Percentiles rank a stretch among this genome's conserved stretches.
Conservation (phyloP, 2,329 filamentous ascomycete species). For the Aspergillus udagawae region DNA sequence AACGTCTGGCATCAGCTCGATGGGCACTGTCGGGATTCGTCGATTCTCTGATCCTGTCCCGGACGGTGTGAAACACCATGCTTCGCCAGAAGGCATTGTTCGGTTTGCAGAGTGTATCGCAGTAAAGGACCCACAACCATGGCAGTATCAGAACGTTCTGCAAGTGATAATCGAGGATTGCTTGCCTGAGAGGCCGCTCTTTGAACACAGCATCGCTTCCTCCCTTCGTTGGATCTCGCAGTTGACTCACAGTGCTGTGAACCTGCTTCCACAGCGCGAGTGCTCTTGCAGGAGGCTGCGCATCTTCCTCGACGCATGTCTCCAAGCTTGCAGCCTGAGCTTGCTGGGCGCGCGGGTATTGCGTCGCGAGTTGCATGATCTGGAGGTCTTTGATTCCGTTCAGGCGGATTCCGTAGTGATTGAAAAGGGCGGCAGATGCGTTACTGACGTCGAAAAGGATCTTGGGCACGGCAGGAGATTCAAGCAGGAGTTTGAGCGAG, state of each 20-base stretch:
- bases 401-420: slow-evolving; percentile 43
- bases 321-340: slow-evolving; percentile 30
- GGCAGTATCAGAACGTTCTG: slow-evolving; percentile 38
- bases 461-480: slow-evolving; percentile 44
- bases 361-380: slow-evolving; percentile 50
- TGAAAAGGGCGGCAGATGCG: slow-evolving; percentile 54
- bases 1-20: neutral
- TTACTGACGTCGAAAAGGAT: slow-evolving; percentile 58
- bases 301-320: slow-evolving; percentile 36
- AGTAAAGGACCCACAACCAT: neutral
- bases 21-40: neutral
- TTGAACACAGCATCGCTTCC: slow-evolving; percentile 49
- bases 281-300: neutral
- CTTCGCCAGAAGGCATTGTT: neutral
- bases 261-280: neutral
- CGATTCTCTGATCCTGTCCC: neutral
- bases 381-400: slow-evolving; percentile 51
- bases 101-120: neutral
- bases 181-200: slow-evolving; percentile 39
- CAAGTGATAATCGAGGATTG: slow-evolving; percentile 45
- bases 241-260: neutral
- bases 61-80: neutral
- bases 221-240: slow-evolving; percentile 27
- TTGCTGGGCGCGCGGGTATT: slow-evolving; percentile 10
- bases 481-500: slow-evolving; percentile 42